These are phyloP conservation scores for Populus tomentosa DNA, from an alignment of 441 rosid genomes.

Conservation along the genomic window DNA sequence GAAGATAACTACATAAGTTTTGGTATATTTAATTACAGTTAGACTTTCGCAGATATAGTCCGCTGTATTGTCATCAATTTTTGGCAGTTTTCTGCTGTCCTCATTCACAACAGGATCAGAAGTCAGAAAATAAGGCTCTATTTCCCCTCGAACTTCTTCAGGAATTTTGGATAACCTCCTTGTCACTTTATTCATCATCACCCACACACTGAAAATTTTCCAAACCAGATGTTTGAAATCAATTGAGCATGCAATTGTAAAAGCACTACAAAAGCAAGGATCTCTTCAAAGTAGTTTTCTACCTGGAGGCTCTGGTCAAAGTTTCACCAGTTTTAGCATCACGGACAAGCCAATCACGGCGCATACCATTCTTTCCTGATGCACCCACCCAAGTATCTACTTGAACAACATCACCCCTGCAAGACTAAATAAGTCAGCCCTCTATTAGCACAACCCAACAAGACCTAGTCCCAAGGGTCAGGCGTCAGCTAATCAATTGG, in stretches of 20 bases:
- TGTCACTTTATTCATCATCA: conserved; percentile 98
- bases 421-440: conserved; percentile 12
- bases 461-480: background rate
- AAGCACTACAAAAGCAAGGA: background rate
- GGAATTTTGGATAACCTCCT: conserved; percentile 93
- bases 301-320: conserved; percentile 94
- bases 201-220: conserved; percentile 73
- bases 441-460: background rate
- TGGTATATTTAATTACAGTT: conserved; percentile 51
- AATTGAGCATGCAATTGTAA: background rate
- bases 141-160: conserved; percentile 85
- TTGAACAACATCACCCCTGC: conserved; percentile 92
- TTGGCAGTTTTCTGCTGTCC: conserved; percentile 82
- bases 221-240: conserved; percentile 3
- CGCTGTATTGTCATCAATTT: conserved; percentile 77
- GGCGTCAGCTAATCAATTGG: background rate
- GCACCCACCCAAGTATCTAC: conserved; percentile 91
- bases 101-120: conserved; percentile 69
- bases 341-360: conserved; percentile 89
- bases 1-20: background rate
- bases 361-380: conserved; percentile 97
- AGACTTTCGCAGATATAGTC: conserved; percentile 72
- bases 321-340: conserved; percentile 77
- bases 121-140: conserved; percentile 67
- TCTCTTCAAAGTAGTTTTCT: background rate